Conservation (phyloP, 371 early-diverging fungal genomes). For the Catenaria anguillulae region DNA sequence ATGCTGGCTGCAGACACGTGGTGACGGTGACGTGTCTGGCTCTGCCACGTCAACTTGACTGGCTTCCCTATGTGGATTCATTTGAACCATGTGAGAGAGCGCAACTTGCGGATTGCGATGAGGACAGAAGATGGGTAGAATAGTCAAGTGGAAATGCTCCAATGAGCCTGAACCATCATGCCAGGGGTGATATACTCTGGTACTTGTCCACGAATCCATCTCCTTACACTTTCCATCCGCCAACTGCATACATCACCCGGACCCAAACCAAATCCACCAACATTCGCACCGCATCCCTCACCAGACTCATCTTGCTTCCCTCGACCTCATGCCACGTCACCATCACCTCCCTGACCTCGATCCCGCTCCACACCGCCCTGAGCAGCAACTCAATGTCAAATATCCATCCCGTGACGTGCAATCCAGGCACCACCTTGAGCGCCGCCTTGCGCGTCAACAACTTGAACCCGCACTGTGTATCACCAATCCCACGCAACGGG, state of each 20-base stretch:
- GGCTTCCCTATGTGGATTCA: too few species aligned
- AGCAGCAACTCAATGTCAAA: constrained; percentile 90
- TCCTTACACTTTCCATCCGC: constrained; percentile 19
- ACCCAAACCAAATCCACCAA: constrained; percentile 72
- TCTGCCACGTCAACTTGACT: too few species aligned
- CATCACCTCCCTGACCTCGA: constrained; percentile 73
- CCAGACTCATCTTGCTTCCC: constrained; percentile 77
- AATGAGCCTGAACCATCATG: too few species aligned
- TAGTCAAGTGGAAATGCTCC: too few species aligned
- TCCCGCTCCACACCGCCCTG: constrained; percentile 44
- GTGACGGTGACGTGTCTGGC: too few species aligned
- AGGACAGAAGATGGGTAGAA: too few species aligned
- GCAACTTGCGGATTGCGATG: too few species aligned
- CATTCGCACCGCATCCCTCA: constrained; percentile 78
- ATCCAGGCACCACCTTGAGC: constrained; percentile 57
- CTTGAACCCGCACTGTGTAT: constrained; percentile 96
- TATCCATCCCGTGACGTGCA: constrained; percentile 91
- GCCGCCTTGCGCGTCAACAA: constrained; percentile 70
- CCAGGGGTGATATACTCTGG: too few species aligned
- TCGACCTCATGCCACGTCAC: constrained; percentile 93
- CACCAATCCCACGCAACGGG: constrained; percentile 57
- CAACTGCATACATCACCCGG: constrained; percentile 65
- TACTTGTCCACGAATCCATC: too few species aligned
- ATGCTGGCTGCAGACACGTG: too few species aligned
- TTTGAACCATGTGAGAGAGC: too few species aligned